Evolutionary conservation across 2,329 filamentous ascomycete genomes (phyloP).

Genomic region (Fonsecaea multimorphosa): DNA sequence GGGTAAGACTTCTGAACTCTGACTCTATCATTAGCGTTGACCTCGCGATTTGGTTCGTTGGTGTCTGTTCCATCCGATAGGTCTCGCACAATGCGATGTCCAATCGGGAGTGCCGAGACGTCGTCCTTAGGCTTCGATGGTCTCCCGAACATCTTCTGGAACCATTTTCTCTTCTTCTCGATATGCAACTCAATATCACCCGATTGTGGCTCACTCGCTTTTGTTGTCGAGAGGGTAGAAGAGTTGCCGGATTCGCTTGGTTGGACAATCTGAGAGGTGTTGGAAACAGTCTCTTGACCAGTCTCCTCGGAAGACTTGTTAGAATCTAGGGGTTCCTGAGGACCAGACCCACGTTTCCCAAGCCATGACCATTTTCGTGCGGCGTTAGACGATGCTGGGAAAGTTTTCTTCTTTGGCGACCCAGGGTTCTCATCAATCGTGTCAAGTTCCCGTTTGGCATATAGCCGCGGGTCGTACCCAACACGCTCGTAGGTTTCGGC

Average conservation of each 20-base stretch:
- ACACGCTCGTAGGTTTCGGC: constrained; percentile 39
- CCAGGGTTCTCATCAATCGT: constrained; percentile 52
- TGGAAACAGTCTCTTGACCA: constrained; percentile 37
- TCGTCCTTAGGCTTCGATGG: constrained; percentile 34
- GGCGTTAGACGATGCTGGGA: constrained; percentile 14
- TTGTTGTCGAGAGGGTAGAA: constrained; percentile 19
- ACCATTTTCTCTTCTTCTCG: constrained; percentile 39
- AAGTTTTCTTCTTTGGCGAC: constrained; percentile 42
- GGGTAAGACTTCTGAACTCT: constrained; percentile 19
- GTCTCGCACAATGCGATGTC: constrained; percentile 36
- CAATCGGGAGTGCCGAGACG: constrained; percentile 51
- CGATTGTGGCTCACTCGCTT: constrained; percentile 23
- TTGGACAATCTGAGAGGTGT: constrained; percentile 37
- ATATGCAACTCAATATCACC: constrained; percentile 34
- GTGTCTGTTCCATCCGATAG: constrained; percentile 29
- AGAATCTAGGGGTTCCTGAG: constrained; percentile 19
- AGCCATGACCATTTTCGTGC: constrained; percentile 57
- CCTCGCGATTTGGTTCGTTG: constrained; percentile 8
- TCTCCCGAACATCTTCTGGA: constrained; percentile 40
- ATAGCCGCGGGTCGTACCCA: constrained; percentile 42
- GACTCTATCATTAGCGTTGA: background rate
- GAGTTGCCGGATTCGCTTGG: constrained; percentile 36
- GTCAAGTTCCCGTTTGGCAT: constrained; percentile 45
- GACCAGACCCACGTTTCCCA: constrained; percentile 42
- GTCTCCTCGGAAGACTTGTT: constrained; percentile 42